Conservation (phyloP, 2,329 filamentous ascomycete genomes). For the Colletotrichum trifolii region DNA sequence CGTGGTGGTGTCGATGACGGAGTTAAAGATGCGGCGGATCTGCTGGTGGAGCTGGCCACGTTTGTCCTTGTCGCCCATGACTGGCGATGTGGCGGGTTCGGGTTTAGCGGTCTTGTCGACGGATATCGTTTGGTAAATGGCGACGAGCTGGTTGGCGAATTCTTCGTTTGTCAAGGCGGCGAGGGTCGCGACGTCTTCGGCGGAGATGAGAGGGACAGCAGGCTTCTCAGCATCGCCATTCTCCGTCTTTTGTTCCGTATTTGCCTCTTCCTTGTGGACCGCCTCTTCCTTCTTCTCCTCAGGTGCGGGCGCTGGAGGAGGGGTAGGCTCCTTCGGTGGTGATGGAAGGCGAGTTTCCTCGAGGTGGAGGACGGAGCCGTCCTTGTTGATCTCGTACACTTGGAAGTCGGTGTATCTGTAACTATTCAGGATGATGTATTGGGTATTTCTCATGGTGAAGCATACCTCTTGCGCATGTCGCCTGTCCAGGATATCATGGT, state of each 20-base stretch:
- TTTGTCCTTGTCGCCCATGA: constrained; percentile 56
- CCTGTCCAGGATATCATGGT: constrained; percentile 37
- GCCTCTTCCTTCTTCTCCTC: constrained; percentile 39
- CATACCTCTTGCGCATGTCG: constrained; percentile 37
- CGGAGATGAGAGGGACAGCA: constrained; percentile 40
- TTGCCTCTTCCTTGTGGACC: constrained; percentile 6
- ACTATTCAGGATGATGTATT: background rate
- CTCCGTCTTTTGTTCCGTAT: constrained; percentile 38
- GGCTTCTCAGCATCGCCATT: constrained; percentile 43
- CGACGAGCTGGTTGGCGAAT: constrained; percentile 54
- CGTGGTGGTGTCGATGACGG: constrained; percentile 80
- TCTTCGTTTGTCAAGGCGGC: constrained; percentile 51
- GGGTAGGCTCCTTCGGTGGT: constrained; percentile 29
- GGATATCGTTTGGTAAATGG: constrained; percentile 51
- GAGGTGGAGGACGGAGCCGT: constrained; percentile 82
- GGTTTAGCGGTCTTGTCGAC: constrained; percentile 44
- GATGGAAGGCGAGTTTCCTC: constrained; percentile 39
- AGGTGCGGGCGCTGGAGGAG: constrained; percentile 25
- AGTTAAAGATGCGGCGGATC: constrained; percentile 84
- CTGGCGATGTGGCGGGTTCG: constrained; percentile 51
- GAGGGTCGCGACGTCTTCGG: constrained; percentile 50
- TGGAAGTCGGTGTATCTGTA: constrained; percentile 87
- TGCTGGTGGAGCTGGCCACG: constrained; percentile 64
- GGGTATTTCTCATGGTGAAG: background rate
- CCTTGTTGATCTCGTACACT: constrained; percentile 86